Evolutionary conservation across 805 yeast species (phyloP).

Genomic region (Wickerhamomyces strasburgensis): DNA sequence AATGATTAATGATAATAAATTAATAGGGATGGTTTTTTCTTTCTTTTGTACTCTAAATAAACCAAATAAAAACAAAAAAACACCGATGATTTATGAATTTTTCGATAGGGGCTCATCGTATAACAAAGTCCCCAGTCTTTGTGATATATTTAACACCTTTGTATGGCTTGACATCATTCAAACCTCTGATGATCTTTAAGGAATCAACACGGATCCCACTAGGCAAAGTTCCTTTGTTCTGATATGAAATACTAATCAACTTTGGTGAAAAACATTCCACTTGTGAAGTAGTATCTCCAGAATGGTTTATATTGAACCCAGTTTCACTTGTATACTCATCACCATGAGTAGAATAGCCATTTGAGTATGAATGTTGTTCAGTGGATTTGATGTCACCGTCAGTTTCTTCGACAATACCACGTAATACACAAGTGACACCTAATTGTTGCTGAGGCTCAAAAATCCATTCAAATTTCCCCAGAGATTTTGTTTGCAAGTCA

Average conservation of each 20-base stretch:
- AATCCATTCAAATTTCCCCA: constrained; percentile 62
- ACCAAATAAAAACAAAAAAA: too few species aligned
- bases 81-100: too few species aligned
- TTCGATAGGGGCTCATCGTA: constrained; percentile 11
- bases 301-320: too few species aligned
- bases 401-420: constrained; percentile 47
- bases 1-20: background rate
- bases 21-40: background rate
- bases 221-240: constrained; percentile 64
- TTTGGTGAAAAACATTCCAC: constrained; percentile 31
- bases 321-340: background rate
- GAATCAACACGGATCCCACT: constrained; percentile 71
- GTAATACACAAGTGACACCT: constrained; percentile 63
- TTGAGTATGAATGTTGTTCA: background rate
- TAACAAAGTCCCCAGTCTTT: constrained; percentile 47
- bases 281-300: background rate
- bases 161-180: constrained; percentile 68
- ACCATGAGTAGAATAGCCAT: background rate
- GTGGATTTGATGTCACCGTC: constrained; percentile 7
- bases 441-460: constrained; percentile 52
- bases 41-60: background rate
- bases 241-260: constrained; percentile 46
- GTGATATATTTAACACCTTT: constrained; percentile 88
- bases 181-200: constrained; percentile 55
- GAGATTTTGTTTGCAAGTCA: constrained; percentile 53